Base-by-base conservation (phyloP, 345 rosid species). In the Pseudoturritis turrita region DNA sequence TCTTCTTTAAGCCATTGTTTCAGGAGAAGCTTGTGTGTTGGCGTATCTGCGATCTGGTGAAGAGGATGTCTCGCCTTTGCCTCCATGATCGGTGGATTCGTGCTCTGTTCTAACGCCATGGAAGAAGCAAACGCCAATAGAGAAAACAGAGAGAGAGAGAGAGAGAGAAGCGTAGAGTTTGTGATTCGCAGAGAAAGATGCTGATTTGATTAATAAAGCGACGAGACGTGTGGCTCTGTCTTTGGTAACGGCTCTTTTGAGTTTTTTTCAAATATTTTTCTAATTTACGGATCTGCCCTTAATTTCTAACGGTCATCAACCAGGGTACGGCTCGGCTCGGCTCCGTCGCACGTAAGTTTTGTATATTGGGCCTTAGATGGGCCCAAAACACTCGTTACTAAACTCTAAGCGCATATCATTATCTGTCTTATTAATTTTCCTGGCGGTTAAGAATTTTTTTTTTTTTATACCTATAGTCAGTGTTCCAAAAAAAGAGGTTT, bases 1-100 rank as follows among this genome's bases (percentile, higher is more conserved):
- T 94, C 92, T 65, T 95, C 99, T 73, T 89, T 91, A 50, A 91
- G 84, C 99, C 98, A 91, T 70, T 95, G 98, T 80, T 91, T 91
- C 51, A 95, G 77, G 58, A 95, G 96, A 60, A 95, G 92, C 84
- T 87, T 95, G 86, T 95, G 96, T 31, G 93, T 88, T 19, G 93
- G 93, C 1, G 96, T 89, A 70, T 87, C 92, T 0, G 96, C 96
- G 7, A 95, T 95, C 49, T 91, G 93, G 84, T 90, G 92, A 19
- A 95, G 90, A 44, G 96, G 98, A 85, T 91, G 96, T 0, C 66
- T 81, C 1, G 71, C 63, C 61, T 83, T 86, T 19, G 88, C 26
- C 62, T 80, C 83, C 91, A 87, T 85, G 21, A 86, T 81, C 33
- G 85, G 41, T 43, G 82, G 61, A 50, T 80, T 79, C 13, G 83